Conservation (phyloP, 2,329 filamentous ascomycete genomes). For the Leptographium procerum region DNA sequence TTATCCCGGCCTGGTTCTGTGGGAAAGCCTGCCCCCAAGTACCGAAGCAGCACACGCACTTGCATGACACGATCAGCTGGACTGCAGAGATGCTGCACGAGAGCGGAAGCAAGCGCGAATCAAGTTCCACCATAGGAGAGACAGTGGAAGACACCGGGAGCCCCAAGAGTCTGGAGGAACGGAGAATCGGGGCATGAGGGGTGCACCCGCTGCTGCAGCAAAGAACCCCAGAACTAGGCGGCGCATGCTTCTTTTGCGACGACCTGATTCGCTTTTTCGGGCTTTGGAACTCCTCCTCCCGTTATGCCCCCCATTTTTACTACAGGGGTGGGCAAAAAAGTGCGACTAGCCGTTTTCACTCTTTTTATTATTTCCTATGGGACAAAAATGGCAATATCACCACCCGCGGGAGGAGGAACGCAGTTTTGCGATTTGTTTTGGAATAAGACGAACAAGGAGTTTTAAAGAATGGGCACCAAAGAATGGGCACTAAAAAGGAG, state of each 20-base stretch:
- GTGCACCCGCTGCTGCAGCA: background rate
- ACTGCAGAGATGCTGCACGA: background rate
- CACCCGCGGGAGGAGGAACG: no score
- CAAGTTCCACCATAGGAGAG: no score
- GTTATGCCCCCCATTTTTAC: background rate
- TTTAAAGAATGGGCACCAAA: no score
- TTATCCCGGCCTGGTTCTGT: no score
- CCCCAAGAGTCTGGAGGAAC: background rate
- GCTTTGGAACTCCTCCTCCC: background rate
- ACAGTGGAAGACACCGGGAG: no score
- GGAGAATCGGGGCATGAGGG: background rate
- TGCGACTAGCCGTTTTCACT: background rate
- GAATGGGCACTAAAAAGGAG: no score
- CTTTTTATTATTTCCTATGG: background rate
- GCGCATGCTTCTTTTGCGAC: background rate
- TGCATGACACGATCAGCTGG: background rate
- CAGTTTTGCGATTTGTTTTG: background rate
- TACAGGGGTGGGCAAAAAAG: background rate
- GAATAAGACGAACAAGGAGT: no score
- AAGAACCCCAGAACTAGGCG: background rate
- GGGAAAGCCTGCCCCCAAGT: no score
- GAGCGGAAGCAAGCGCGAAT: background rate
- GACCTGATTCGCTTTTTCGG: slow-evolving; percentile 1
- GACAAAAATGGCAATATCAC: no score
- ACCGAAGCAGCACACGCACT: background rate